These are phyloP conservation scores for Crithidia brevicula DNA, from an alignment of 208 protist species.

Conservation along the genomic window DNA sequence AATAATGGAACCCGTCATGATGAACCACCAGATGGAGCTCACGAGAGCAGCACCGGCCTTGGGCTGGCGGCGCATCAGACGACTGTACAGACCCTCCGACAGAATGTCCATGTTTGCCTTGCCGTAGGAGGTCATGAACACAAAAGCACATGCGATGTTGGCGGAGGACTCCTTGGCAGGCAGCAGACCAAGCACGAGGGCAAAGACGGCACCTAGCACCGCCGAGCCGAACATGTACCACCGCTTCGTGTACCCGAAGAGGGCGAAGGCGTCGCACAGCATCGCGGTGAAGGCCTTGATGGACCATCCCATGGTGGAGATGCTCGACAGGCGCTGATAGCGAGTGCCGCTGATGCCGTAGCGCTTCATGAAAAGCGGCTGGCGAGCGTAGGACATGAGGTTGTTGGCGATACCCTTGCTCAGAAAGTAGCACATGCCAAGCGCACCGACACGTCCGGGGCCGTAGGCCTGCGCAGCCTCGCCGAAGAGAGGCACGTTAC, in stretches of 20 bases:
- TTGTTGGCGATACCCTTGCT: conserved; percentile 59
- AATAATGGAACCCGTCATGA: conserved; percentile 52
- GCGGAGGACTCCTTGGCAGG: conserved; percentile 44
- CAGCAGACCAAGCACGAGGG: conserved; percentile 46
- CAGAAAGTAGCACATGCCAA: conserved; percentile 57
- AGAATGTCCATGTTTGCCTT: conserved; percentile 78
- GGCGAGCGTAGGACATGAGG: conserved; percentile 38
- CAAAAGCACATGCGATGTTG: conserved; percentile 43
- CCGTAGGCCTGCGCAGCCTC: conserved; percentile 44
- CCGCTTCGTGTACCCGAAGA: conserved; percentile 77
- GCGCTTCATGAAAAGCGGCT: conserved; percentile 56
- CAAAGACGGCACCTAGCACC: conserved; percentile 44
- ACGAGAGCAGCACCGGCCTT: conserved; percentile 51
- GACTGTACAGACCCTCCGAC: conserved; percentile 75
- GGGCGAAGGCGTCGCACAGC: conserved; percentile 60
- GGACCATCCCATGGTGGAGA: conserved; percentile 60
- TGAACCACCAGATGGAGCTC: conserved; percentile 72
- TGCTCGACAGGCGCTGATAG: conserved; percentile 56
- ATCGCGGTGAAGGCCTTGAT: conserved; percentile 70
- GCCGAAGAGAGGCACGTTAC: conserved; percentile 49
- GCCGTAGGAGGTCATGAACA: conserved; percentile 55
- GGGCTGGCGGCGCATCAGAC: conserved; percentile 57
- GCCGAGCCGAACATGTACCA: conserved; percentile 65
- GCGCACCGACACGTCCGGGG: conserved; percentile 28
- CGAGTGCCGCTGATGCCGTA: conserved; percentile 41